phyloP scores from a whole-genome alignment of 2,329 filamentous ascomycete genomes.

The Didymosphaeria variabile region DNA sequence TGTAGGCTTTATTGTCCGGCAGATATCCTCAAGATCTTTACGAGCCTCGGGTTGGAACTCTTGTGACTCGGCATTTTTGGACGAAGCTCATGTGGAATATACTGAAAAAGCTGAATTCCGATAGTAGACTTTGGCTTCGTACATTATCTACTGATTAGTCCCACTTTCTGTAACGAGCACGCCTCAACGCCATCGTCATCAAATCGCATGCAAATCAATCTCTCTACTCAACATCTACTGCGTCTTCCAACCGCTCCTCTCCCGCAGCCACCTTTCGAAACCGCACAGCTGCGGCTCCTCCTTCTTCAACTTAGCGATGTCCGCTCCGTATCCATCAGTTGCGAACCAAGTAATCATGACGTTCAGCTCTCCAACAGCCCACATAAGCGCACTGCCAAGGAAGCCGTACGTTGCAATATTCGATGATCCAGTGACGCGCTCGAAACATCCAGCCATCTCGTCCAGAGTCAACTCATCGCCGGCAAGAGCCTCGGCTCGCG shows the following conservation, averaged over 20 bases:
- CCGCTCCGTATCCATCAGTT: slow-evolving; percentile 57
- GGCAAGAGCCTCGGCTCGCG: slow-evolving; percentile 58
- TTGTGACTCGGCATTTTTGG: too few species aligned
- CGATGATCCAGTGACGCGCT: slow-evolving; percentile 55
- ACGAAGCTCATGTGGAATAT: too few species aligned
- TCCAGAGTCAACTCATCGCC: slow-evolving; percentile 62
- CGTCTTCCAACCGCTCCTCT: slow-evolving; percentile 55
- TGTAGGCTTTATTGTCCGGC: too few species aligned
- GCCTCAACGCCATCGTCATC: background rate
- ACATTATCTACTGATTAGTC: background rate
- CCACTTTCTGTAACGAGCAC: background rate
- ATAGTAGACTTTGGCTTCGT: background rate
- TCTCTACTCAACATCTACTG: slow-evolving; percentile 14
- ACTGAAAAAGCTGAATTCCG: background rate
- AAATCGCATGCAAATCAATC: background rate
- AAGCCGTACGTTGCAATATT: slow-evolving; percentile 56
- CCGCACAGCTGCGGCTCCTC: slow-evolving; percentile 57
- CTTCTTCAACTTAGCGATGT: slow-evolving; percentile 54
- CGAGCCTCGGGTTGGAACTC: too few species aligned
- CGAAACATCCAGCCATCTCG: slow-evolving; percentile 57
- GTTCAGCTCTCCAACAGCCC: slow-evolving; percentile 54
- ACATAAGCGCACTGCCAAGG: slow-evolving; percentile 53
- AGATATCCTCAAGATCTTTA: too few species aligned
- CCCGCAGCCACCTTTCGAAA: slow-evolving; percentile 59
- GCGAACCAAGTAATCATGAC: slow-evolving; percentile 63